These are phyloP conservation scores for Flaveria brownii DNA, from an alignment of 129 eudicot genomes.

Conservation along the genomic window DNA sequence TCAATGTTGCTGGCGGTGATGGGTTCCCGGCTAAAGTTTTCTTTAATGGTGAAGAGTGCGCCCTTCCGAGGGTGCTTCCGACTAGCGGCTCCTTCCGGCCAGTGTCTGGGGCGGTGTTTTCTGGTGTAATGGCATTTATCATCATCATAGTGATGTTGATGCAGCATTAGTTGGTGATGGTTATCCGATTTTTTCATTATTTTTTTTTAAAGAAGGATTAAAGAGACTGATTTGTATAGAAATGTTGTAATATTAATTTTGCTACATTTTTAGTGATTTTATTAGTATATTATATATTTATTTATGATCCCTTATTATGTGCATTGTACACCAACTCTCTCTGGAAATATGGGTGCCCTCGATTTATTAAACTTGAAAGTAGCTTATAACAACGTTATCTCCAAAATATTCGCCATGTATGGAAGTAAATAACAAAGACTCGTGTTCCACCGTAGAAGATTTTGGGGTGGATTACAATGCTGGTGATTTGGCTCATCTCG, in stretches of 20 bases:
- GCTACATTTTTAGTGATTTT: neutral
- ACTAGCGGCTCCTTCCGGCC: constrained; percentile 33
- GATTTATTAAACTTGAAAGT: no score
- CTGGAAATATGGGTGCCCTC: no score
- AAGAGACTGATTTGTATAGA: constrained; percentile 34
- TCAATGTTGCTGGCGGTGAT: constrained; percentile 55
- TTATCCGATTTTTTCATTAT: constrained; percentile 38
- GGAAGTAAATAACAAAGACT: no score
- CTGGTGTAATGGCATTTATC: constrained; percentile 35
- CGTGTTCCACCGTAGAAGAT: no score
- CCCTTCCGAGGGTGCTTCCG: constrained; percentile 63
- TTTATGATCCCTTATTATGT: neutral
- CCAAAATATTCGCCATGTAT: no score
- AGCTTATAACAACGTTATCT: no score
- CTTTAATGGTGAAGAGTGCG: constrained; percentile 88
- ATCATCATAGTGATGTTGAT: constrained; percentile 37
- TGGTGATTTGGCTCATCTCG: no score
- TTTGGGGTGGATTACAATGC: no score
- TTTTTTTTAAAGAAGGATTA: constrained; percentile 9
- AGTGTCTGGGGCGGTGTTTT: constrained; percentile 24
- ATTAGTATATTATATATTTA: neutral
- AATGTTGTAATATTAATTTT: constrained; percentile 22
- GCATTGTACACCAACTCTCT: no score
- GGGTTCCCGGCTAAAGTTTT: constrained; percentile 77
- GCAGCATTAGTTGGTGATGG: constrained; percentile 28